Conservation (phyloP, 2,329 filamentous ascomycete species). For the Tolypocladium guangdongense region DNA sequence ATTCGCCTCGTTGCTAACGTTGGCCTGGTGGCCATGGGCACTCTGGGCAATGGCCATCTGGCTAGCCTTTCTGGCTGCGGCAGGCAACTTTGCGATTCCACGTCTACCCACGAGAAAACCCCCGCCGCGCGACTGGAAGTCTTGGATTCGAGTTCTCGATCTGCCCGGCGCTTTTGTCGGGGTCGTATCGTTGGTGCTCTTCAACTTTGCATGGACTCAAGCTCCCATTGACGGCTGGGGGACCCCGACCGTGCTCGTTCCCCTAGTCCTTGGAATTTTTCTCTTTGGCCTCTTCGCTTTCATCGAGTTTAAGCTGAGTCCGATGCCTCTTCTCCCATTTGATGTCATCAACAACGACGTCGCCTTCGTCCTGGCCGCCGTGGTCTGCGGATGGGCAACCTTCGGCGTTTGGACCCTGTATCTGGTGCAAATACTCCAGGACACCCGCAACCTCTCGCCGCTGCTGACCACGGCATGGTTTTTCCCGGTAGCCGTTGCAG, state of each 20-base stretch:
- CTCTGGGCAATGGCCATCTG: conserved; percentile 31
- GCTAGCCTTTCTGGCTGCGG: conserved; percentile 19
- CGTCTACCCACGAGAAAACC: conserved; percentile 9
- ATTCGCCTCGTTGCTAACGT: conserved; percentile 28
- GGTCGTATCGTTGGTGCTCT: conserved; percentile 43
- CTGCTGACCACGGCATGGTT: conserved; percentile 34
- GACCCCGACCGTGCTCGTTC: conserved; percentile 41
- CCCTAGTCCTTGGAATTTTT: conserved; percentile 45
- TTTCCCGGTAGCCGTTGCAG: conserved; percentile 30
- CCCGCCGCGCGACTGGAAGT: conserved; percentile 5
- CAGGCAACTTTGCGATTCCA: conserved; percentile 24
- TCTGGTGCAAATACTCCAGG: conserved; percentile 36
- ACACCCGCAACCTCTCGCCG: conserved; percentile 28
- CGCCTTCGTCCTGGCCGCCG: conserved; percentile 45
- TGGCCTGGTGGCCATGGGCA: conserved; percentile 37
- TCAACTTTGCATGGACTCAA: conserved; percentile 61
- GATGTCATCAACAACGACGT: conserved; percentile 29
- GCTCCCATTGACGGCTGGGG: conserved; percentile 49
- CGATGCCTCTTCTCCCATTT: conserved; percentile 47
- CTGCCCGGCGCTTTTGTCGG: conserved; percentile 31
- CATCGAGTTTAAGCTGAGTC: conserved; percentile 37
- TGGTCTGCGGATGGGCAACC: conserved; percentile 41
- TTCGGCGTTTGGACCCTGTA: conserved; percentile 47
- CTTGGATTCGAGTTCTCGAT: conserved; percentile 23
- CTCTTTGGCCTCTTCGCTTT: conserved; percentile 45